Evolutionary conservation across 108 stramenopile genomes (phyloP).

Genomic region (Cylindrotheca closterium): DNA sequence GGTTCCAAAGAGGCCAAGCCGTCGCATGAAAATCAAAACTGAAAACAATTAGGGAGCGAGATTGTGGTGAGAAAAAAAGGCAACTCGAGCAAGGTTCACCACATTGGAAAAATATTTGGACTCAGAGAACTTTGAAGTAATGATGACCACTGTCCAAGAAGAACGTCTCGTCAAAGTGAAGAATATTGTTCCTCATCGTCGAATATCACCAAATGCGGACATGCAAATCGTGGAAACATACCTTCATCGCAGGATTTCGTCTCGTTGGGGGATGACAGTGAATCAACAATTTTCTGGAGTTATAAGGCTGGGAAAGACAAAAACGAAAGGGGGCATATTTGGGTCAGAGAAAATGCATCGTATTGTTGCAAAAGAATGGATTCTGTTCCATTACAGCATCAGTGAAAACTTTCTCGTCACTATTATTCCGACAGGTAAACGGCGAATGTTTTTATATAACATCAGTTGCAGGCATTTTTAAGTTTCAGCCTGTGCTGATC

Average conservation of each 20-base stretch:
- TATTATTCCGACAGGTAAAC: slow-evolving; percentile 27
- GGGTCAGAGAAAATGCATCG: too few relatives aligned
- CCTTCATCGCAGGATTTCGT: too few relatives aligned
- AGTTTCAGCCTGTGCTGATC: not conserved
- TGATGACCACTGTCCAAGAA: slow-evolving; percentile 19
- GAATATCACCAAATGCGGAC: too few relatives aligned
- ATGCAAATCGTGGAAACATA: too few relatives aligned
- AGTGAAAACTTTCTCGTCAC: slow-evolving; percentile 28
- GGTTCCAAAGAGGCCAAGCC: not conserved
- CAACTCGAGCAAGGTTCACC: not conserved
- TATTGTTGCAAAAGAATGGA: not conserved
- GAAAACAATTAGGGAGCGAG: not conserved
- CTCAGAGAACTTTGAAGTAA: slow-evolving; percentile 31
- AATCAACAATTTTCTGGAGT: too few relatives aligned
- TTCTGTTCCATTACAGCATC: slow-evolving; percentile 8
- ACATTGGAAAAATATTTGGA: too few relatives aligned
- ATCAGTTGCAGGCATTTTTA: slow-evolving; percentile 9
- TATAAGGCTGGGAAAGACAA: too few relatives aligned
- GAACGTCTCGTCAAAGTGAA: slow-evolving; percentile 34
- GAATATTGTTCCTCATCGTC: slow-evolving; percentile 21
- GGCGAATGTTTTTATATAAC: slow-evolving; percentile 21
- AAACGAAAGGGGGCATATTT: too few relatives aligned
- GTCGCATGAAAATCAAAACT: not conserved
- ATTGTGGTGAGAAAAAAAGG: not conserved
- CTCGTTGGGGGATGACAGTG: too few relatives aligned